Evolutionary conservation across 139 green algal genomes (phyloP).

Genomic region (Volvox africanus): DNA sequence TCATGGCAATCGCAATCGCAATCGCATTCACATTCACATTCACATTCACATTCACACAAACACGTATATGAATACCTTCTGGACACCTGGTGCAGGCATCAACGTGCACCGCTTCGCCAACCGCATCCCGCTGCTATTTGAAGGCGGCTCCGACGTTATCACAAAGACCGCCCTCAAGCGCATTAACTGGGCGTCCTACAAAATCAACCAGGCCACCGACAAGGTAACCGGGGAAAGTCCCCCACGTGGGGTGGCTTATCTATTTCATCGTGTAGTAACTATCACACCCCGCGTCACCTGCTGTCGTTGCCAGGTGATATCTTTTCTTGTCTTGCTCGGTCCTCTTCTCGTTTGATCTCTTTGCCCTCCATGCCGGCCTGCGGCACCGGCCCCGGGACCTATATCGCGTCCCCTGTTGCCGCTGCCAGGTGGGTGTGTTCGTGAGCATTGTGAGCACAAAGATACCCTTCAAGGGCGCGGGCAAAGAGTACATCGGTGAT

Average conservation of each 20-base stretch:
- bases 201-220: constrained; percentile 94
- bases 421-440: constrained; percentile 91
- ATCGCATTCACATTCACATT: too few species aligned
- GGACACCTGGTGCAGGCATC: constrained; percentile 67
- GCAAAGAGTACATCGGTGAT: constrained; percentile 99
- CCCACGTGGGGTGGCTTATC: too few species aligned
- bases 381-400: too few species aligned
- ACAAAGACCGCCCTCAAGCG: constrained; percentile 92
- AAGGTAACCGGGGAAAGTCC: constrained; percentile 66
- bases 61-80: neutral
- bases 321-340: too few species aligned
- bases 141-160: constrained; percentile 93
- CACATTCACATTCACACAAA: neutral
- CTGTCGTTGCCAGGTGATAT: too few species aligned
- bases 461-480: constrained; percentile 98
- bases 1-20: too few species aligned
- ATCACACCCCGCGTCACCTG: too few species aligned
- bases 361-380: too few species aligned
- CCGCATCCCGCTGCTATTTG: constrained; percentile 97
- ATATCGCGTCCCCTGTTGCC: too few species aligned
- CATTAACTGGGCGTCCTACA: constrained; percentile 96
- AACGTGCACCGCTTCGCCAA: constrained; percentile 97
- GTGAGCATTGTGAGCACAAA: constrained; percentile 97
- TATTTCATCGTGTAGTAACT: too few species aligned
- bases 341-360: too few species aligned